These are phyloP conservation scores for Coniochaeta ligniaria DNA, from an alignment of 2,329 filamentous ascomycete species.

Conservation along the genomic window DNA sequence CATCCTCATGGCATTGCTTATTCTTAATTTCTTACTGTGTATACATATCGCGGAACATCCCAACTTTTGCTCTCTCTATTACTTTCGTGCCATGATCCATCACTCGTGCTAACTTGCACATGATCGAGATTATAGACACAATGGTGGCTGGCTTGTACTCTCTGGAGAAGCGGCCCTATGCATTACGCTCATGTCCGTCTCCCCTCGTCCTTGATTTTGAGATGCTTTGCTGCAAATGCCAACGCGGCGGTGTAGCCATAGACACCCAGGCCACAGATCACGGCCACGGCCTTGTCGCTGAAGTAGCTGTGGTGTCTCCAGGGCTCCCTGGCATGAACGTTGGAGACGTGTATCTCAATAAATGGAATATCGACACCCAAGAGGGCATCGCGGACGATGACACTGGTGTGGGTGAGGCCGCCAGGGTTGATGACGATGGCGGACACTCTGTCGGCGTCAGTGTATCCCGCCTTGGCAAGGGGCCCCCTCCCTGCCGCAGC, in stretches of 20 bases:
- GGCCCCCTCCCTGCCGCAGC: conserved; percentile 39
- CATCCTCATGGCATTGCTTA: background rate
- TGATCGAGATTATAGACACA: too few species aligned
- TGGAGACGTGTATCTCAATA: conserved; percentile 70
- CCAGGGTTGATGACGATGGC: conserved; percentile 71
- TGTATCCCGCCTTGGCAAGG: background rate
- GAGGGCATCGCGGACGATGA: conserved; percentile 69
- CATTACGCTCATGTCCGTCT: background rate
- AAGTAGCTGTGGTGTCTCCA: conserved; percentile 66
- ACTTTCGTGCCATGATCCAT: too few species aligned
- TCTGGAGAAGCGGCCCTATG: background rate
- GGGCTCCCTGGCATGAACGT: conserved; percentile 64
- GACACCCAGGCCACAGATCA: conserved; percentile 62
- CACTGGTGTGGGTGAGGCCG: conserved; percentile 68
- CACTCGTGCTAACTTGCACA: too few species aligned
- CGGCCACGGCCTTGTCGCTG: conserved; percentile 66
- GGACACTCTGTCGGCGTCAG: conserved; percentile 33
- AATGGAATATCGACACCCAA: conserved; percentile 64
- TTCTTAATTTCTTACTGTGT: background rate
- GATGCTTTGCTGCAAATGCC: conserved; percentile 41
- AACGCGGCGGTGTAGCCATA: conserved; percentile 56
- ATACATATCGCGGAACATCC: background rate
- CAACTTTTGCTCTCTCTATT: too few species aligned
- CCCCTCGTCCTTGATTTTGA: conserved; percentile 29
- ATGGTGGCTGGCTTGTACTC: too few species aligned